Evolutionary conservation across 2,329 filamentous ascomycete species (phyloP), one percentile per base, ranked within the genome.

Genomic region (Chaetomiaceae sp.): DNA sequence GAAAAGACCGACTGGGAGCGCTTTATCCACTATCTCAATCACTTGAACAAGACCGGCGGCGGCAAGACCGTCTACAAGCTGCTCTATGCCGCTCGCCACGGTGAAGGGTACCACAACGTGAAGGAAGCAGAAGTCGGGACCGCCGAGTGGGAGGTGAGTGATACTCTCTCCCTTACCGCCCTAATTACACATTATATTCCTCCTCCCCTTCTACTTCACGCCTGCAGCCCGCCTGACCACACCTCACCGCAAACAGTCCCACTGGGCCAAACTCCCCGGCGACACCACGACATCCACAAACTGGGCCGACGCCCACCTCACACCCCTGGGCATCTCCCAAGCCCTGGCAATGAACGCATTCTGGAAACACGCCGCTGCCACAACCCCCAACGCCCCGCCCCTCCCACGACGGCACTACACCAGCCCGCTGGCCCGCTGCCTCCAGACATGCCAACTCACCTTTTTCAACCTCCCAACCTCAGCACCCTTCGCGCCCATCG

Each of bases 11-110:
- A 81, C 63, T 88, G 84, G 84, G 70, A 83, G 64, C 75, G 79
- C n/a, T 84, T 87, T 51, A 70, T 71, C 37, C 65, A 76, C 53
- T 82, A 82, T 60, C 73, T 87, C 23, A 61, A 71, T 17, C 67
- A 71, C 20, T 64, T 87, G 33, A 84, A 84, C 67, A 60, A 63
- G 3, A 63, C 73, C 4, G 56, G 58, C 12, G 67, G 66, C n/a
- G 63, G 66, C 9, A 73, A 70, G 43, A 73, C 76, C 13, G 68
- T 76, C 13, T 68, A 86, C 70, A 84, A 85, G 60, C 72, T 89
- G 9, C 63, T 89, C 25, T 83, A 83, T 65, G 73, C 87, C 65
- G 84, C 79, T 3, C 79, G 86, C 34, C 86, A 89, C 62, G 86
- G 85, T 19, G 77, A 89, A 66, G 85, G 85, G 12, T 80, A 70